Base-by-base conservation (phyloP, 352 stramenopile genomes). In the Globisporangium rhizosaccharum region DNA sequence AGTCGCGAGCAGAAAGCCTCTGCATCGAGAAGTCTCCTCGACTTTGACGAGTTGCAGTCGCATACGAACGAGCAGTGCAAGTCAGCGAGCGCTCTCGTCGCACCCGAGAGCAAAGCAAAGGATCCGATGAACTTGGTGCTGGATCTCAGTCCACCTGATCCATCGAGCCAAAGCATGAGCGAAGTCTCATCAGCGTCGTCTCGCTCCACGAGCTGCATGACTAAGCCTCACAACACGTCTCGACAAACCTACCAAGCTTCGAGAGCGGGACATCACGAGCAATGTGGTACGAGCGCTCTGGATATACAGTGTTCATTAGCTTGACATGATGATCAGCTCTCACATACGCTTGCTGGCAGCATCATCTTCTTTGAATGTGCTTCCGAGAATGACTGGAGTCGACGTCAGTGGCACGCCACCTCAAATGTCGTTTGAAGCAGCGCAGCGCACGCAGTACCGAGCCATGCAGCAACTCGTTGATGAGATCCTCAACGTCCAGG, bases 361-460 rank as follows among this genome's bases (percentile, higher is more conserved):
- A 37, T 8, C n/a, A 28, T 9, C 6, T 2, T 51, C 53, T 28
- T n/a, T 39, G 20, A n/a, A 30, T 51, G 41, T 26, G 14, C 12
- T 33, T 20, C 17, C n/a, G 36, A 15, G 28, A 44, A 1, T 18
- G 42, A 28, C 4, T 25, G 53, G 17, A 28, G 23, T 15, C 0
- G 53, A 42, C 25, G 42, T 7, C 9, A 47, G 23, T 1, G 28
- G 15, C n/a, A 30, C 42, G 1, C 10, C 17, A 7, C n/a, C 53
- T 14, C 52, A 50, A 18, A 23, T 14, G 30, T 52, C 57, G 11
- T 48, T 63, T 33, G 49, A 33, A 20, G 57, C 39, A 44, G 28
- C 48, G 2, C 51, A 55, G 25, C 48, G 37, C 30, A n/a, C 45
- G 25, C 59, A 65, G 25, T 59, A 60, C 18, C 59, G 48, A 25